phyloP scores from a whole-genome alignment of 176 grass and related monocot species.

The Carex scoparia region DNA sequence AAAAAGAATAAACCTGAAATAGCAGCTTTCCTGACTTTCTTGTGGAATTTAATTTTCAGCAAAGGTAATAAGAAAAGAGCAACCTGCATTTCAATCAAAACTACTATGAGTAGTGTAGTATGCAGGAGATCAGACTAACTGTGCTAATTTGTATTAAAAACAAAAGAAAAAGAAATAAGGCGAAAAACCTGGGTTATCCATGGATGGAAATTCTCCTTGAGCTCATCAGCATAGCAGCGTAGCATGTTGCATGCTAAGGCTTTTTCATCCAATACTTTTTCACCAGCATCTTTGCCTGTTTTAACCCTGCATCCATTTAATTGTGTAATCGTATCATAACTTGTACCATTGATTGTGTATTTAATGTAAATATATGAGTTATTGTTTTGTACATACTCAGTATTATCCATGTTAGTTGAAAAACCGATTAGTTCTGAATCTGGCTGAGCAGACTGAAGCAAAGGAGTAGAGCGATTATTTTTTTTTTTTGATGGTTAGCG shows the following conservation, averaged over 20 bases:
- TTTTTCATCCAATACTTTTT: conserved; percentile 66
- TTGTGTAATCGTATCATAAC: background rate
- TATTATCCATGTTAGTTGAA: too few species aligned
- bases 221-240: conserved; percentile 82
- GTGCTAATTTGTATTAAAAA: background rate
- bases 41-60: conserved; percentile 89
- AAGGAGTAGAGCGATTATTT: conserved; percentile 18
- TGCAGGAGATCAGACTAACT: background rate
- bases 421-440: too few species aligned
- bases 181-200: conserved; percentile 76
- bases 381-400: too few species aligned
- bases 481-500: too few species aligned
- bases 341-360: background rate
- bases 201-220: conserved; percentile 83
- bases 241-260: conserved; percentile 85
- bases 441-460: conserved; percentile 71
- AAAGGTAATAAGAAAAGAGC: conserved; percentile 65
- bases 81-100: conserved; percentile 37
- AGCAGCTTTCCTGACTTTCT: conserved; percentile 84
- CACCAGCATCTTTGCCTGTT: background rate
- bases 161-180: background rate
- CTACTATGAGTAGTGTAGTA: background rate
- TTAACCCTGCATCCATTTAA: background rate
- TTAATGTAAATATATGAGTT: too few species aligned
- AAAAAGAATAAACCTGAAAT: conserved; percentile 43